These are phyloP conservation scores for Nectriaceae sp. DNA, from an alignment of 2,329 filamentous ascomycete genomes.

Conservation along the genomic window DNA sequence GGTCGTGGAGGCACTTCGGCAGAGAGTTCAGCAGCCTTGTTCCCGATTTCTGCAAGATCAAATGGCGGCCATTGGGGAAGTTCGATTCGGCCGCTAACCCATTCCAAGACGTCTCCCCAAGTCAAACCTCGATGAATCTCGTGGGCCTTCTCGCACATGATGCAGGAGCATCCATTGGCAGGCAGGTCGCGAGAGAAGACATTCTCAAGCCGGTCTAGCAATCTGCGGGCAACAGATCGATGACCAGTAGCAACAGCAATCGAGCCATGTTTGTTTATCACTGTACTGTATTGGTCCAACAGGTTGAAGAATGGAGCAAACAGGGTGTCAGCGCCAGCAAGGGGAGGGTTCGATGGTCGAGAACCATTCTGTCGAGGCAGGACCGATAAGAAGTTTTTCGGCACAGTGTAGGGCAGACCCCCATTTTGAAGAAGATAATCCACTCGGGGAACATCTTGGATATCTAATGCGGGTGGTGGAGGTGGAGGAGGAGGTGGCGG, in stretches of 20 bases:
- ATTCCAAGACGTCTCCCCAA: constrained; percentile 94
- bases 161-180: constrained; percentile 78
- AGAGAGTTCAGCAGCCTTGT: constrained; percentile 61
- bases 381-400: constrained; percentile 71
- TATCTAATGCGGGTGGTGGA: constrained; percentile 73
- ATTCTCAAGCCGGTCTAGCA: constrained; percentile 88
- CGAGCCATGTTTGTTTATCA: constrained; percentile 82
- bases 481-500: constrained; percentile 59
- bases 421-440: constrained; percentile 93
- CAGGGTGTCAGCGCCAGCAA: constrained; percentile 68
- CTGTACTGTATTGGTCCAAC: constrained; percentile 81
- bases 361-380: constrained; percentile 59
- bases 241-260: constrained; percentile 95
- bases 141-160: constrained; percentile 71
- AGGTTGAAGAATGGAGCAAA: constrained; percentile 83
- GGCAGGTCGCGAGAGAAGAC: constrained; percentile 94
- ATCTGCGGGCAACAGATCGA: constrained; percentile 84
- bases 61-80: constrained; percentile 90
- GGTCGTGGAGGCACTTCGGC: constrained; percentile 61
- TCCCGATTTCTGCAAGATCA: constrained; percentile 64
- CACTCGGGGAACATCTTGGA: constrained; percentile 75
- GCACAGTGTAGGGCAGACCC: constrained; percentile 70
- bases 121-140: constrained; percentile 74
- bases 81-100: constrained; percentile 85
- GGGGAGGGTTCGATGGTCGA: constrained; percentile 63